Base-by-base conservation (phyloP, 1,284 basidiomycete genomes). In the Nidula niveotomentosa region DNA sequence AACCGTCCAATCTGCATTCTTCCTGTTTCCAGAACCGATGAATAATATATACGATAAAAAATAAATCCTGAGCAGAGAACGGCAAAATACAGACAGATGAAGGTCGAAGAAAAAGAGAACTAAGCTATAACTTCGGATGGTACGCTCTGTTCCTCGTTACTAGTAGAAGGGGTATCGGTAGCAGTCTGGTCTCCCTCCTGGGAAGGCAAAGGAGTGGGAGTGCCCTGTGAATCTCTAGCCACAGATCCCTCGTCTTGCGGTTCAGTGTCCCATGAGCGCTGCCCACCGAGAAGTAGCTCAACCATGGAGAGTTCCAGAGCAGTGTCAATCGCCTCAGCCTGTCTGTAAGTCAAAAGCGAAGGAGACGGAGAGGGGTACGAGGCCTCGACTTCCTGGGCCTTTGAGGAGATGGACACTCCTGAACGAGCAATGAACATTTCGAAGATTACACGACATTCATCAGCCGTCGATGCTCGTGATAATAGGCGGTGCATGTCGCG, bases 361-460 rank as follows among this genome's bases (percentile, higher is more conserved):
- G 72, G 67, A 6, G 71, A 67, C 7, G 72, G 71, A 4, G 71
- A 73, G 9, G 73, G 69, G 53, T 72, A 71, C 1, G 73, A 68
- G 10, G 61, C 67, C 35, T 67, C 65, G 37, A 61, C 63, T 13
- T 68, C 58, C 35, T 65, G 62, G 23, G 63, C 52, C 51, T 74
- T 65, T 4, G 59, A 49, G 6, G 58, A 58, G 52, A 55, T 58
- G 35, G 58, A 35, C 47, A 80, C 71, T 23, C 88, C 86, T 56
- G 81, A 81, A 63, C 84, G 83, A 18, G 83, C 78, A 52, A 95
- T 76, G 69, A 91, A 89, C 75, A 93, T 89, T 61, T 92, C 88
- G 43, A 93, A 78, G 43, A 95, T 83, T 36, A 94, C 75, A 49
- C 91, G 88, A 66, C 93, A 94, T 74, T 96, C 93, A 57, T 90